Evolutionary conservation across 1,284 basidiomycete species (phyloP).

Genomic region (Pisolithus thermaeus): DNA sequence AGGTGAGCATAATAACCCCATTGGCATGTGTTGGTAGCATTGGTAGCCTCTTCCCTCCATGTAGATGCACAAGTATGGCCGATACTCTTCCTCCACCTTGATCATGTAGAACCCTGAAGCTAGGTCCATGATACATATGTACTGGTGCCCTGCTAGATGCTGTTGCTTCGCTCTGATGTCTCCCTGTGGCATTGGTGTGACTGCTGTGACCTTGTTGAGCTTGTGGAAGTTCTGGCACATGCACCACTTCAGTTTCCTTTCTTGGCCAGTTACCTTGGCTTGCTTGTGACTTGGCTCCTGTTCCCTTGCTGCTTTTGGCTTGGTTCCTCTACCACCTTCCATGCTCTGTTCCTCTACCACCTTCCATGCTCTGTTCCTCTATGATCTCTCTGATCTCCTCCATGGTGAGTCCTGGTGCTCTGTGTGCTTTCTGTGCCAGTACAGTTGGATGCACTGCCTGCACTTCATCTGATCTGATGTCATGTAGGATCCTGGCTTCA

Average conservation of each 20-base stretch:
- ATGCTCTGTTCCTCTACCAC: constrained; percentile 1
- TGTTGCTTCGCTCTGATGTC: too few relatives aligned
- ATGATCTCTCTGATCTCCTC: constrained; percentile 1
- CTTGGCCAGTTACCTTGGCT: neutral
- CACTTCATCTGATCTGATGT: constrained; percentile 1
- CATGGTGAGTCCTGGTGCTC: neutral
- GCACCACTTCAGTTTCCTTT: neutral
- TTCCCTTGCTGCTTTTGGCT: too few relatives aligned
- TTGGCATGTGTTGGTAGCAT: too few relatives aligned
- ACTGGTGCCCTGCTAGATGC: too few relatives aligned
- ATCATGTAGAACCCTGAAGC: too few relatives aligned
- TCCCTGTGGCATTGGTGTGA: neutral
- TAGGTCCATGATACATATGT: too few relatives aligned
- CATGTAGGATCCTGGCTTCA: neutral
- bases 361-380: constrained; percentile 2
- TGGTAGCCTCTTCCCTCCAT: too few relatives aligned
- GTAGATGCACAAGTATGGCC: too few relatives aligned
- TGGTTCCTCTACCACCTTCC: neutral
- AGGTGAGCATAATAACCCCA: too few relatives aligned
- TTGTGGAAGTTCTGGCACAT: neutral
- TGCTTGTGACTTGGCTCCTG: too few relatives aligned
- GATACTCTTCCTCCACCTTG: too few relatives aligned
- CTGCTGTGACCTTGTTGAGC: neutral
- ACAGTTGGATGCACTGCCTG: neutral
- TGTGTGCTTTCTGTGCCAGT: constrained; percentile 6